Base-by-base conservation (phyloP, 148 eudicot species). In the Mesembryanthemum crystallinum region DNA sequence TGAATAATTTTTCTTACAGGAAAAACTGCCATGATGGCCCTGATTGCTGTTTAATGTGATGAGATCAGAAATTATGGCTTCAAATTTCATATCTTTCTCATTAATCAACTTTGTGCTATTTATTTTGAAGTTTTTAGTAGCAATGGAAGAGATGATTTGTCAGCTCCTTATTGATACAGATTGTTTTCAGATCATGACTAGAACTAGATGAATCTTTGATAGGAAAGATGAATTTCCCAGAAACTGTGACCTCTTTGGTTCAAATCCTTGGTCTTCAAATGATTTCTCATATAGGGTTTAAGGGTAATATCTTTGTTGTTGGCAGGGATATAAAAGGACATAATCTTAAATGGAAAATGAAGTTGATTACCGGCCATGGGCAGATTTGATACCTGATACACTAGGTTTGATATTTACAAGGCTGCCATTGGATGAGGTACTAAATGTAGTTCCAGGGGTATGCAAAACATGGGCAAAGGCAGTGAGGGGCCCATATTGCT, bases 401-500 rank as follows among this genome's bases (percentile, higher is more conserved):
- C 88, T 92, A 57, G 97, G 92, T 37, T 72, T 88, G 52, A 90
- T 92, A 71, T 88, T 92, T 75, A 85, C 76, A 74, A 85, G 82
- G 52, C 89, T 92, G 13, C 84, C 95, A 14, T 86, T 92, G 63
- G 72, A 83, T 72, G 97, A 92, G 80, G 73, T 82, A 24, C 86
- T 92, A 0, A 86, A 86, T 74, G 86, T 87, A 45, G 84, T 89
- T 32, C 92, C 97, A 35, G 73, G 84, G 55, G 93, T 92, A 20
- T 92, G 95, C 84, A 89, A 86, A 80, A 81, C 95, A 73, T 92
- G 95, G 97, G 77, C 80, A 58, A 74, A 71, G 58, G 91, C 83
- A n/a, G 90, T 87, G 13, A 76, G 71, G 79, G 95, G 97, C 28
- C 95, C 95, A 10, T 90, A 92, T 75, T 92, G 97, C 70, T 92